phyloP scores from a whole-genome alignment of 768 basidiomycete species.

The Rhodotorula kratochvilovae region DNA sequence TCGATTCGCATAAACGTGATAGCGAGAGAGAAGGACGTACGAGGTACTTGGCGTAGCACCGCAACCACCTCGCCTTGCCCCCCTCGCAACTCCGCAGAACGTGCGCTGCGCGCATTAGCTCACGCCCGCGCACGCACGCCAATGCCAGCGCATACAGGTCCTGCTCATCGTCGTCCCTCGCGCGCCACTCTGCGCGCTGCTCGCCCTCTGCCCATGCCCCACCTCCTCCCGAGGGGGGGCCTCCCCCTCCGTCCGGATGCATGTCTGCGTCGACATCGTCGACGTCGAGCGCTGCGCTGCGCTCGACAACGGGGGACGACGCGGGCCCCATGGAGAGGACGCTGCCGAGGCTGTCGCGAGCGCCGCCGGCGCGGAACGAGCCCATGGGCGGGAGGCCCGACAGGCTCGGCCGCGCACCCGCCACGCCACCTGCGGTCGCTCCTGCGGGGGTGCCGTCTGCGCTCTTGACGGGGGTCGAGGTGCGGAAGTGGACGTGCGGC shows the following conservation, averaged over 20 bases:
- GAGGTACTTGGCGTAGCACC: conserved; percentile 74
- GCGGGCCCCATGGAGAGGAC: conserved; percentile 26
- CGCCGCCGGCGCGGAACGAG: neutral
- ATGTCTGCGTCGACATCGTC: neutral
- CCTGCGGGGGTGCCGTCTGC: too few species aligned
- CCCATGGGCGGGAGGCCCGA: neutral
- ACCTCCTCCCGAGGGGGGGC: neutral
- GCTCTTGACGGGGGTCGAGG: conserved; percentile 3
- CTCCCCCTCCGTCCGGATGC: neutral
- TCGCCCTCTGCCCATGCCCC: neutral
- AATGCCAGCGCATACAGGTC: conserved; percentile 68
- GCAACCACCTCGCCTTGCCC: conserved; percentile 68
- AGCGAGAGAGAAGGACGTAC: conserved; percentile 54
- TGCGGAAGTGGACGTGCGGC: conserved; percentile 10
- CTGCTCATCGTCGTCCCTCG: conserved; percentile 56
- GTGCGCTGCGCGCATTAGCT: conserved; percentile 68
- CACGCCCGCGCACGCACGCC: conserved; percentile 68
- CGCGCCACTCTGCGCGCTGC: conserved; percentile 38
- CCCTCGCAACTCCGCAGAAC: conserved; percentile 64
- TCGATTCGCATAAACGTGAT: neutral
- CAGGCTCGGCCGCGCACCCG: neutral
- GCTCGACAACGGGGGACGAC: conserved; percentile 4
- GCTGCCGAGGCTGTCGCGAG: conserved; percentile 23
- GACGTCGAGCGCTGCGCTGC: neutral
- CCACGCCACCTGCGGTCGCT: neutral